These are phyloP conservation scores for Aschersonia sp. DNA, from an alignment of 2,329 filamentous ascomycete species.

Conservation along the genomic window DNA sequence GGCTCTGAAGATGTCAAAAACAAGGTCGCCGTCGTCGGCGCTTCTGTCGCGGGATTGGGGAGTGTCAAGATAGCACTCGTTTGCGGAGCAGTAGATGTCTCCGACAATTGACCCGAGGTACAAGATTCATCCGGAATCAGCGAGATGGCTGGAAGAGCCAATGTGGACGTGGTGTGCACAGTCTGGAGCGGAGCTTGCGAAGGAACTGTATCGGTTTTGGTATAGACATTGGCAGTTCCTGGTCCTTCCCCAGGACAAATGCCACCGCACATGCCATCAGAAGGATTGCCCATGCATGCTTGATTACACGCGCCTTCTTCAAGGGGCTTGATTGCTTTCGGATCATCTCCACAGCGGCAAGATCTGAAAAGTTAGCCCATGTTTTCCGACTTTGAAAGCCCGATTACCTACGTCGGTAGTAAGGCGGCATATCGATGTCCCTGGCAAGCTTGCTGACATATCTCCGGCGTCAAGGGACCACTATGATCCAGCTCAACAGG, in stretches of 20 bases:
- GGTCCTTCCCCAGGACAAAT: slow-evolving; percentile 12
- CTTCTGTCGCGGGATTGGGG: slow-evolving; percentile 6
- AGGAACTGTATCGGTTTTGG: slow-evolving; percentile 6
- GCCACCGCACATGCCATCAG: slow-evolving; percentile 19
- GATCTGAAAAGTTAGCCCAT: slow-evolving; percentile 11
- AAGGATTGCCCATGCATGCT: slow-evolving; percentile 13
- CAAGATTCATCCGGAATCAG: not conserved
- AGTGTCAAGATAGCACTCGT: slow-evolving; percentile 3
- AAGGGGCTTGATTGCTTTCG: slow-evolving; percentile 11
- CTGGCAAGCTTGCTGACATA: slow-evolving; percentile 14
- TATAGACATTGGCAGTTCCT: slow-evolving; percentile 18
- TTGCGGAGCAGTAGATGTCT: not conserved
- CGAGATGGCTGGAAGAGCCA: slow-evolving; percentile 1
- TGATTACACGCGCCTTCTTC: slow-evolving; percentile 17
- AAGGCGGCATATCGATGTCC: slow-evolving; percentile 14
- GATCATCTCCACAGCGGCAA: slow-evolving; percentile 21
- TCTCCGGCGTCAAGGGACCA: slow-evolving; percentile 11
- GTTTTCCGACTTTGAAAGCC: rapidly evolving
- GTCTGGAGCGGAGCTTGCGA: slow-evolving; percentile 2
- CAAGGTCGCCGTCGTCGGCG: slow-evolving; percentile 2
- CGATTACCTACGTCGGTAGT: slow-evolving; percentile 15
- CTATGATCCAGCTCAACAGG: slow-evolving; percentile 9
- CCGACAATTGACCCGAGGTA: not conserved
- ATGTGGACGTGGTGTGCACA: slow-evolving; percentile 3
- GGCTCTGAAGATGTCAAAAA: not conserved